A percentile compares a stretch with the other conserved stretches of the same genome.
Conservation (phyloP, 2,329 filamentous ascomycete species). For the Sclerotinia sclerotiorum region DNA sequence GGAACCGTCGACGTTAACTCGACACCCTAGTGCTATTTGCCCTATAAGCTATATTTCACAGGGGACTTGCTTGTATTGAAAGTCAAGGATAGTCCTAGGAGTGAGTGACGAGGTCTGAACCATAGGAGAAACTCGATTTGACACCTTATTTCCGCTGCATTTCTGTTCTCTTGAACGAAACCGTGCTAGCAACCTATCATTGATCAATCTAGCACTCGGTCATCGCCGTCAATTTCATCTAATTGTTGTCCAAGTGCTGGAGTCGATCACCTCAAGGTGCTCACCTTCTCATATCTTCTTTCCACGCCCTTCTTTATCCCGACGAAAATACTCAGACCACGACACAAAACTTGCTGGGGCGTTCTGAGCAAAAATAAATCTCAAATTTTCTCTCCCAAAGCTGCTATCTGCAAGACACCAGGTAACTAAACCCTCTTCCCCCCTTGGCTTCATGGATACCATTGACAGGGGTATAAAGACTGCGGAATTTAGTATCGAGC, state of each 20-base stretch:
- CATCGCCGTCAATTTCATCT: slow-evolving; percentile 12
- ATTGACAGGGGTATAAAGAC: slow-evolving; percentile 11
- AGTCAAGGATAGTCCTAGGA: slow-evolving; percentile 37
- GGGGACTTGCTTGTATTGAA: slow-evolving; percentile 35
- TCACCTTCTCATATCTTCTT: slow-evolving; percentile 11
- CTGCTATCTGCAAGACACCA: not conserved
- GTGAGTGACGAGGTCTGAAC: slow-evolving; percentile 33
- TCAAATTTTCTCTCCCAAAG: slow-evolving; percentile 11
- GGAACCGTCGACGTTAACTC: slow-evolving; percentile 23
- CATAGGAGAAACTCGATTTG: slow-evolving; percentile 21
- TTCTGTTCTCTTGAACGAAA: slow-evolving; percentile 20
- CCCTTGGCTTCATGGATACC: not conserved
- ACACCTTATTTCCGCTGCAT: slow-evolving; percentile 19
- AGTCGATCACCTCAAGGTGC: not conserved
- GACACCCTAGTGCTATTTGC: slow-evolving; percentile 32
- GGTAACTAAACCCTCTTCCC: slow-evolving; percentile 6
- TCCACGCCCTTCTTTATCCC: not conserved
- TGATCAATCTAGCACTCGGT: slow-evolving; percentile 9
- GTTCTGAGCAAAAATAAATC: slow-evolving; percentile 8
- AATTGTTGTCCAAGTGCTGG: slow-evolving; percentile 15
- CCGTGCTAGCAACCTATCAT: slow-evolving; percentile 12
- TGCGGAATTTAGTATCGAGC: slow-evolving; percentile 9
- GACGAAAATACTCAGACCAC: not conserved
- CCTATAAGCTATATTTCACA: slow-evolving; percentile 33
- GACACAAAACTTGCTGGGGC: not conserved